Base-by-base conservation (phyloP, 2,329 filamentous ascomycete genomes). In the Colletotrichum higginsianum region DNA sequence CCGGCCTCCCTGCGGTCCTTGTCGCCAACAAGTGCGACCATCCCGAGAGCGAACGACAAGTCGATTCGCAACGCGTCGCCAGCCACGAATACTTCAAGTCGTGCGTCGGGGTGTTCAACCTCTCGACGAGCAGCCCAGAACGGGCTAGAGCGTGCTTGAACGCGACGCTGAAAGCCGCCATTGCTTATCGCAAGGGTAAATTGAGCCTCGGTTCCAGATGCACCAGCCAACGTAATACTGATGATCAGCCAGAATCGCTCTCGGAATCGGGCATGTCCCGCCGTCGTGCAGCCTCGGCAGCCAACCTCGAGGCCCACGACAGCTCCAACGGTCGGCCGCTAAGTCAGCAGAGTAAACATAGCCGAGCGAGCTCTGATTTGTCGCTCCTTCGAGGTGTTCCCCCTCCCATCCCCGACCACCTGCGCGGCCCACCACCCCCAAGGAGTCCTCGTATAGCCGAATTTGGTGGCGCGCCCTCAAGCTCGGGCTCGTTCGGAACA, bases 1-100 rank as follows among this genome's bases (percentile, higher is more conserved):
- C 92, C 21, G 87, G 88, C 30, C 83, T 97, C 49, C 94, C 95
- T 11, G 93, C 92, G 64, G 88, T 96, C 73, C 88, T 98, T 52
- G 93, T 97, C 62, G 94, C 94, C 66, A 96, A 92, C 81, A 98
- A 98, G 86, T 97, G 94, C 84, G 96, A 98, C 80, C 89, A 91
- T 61, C 91, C 92, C 58, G 89, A 92, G 73, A 87, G 89, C 69
- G 85, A 90, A 71, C 91, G 93, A 78, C 89, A 94, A 78, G 86
- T 97, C 67, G 91, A 96, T 77, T 89, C 92, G 16, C 86, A 90
- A 38, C 88, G 84, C 66, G 87, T 96, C 53, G 84, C 88, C 57
- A 82, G 81, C 68, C 91, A 93, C 77, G 83, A 88, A 60, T 85
- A 89, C 74, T 93, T 93, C 75, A 88, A 92, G 71, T 87, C 92